Evolutionary conservation across 225 moss, liverwort and hornwort species (phyloP).

Genomic region (Asterella californica): DNA sequence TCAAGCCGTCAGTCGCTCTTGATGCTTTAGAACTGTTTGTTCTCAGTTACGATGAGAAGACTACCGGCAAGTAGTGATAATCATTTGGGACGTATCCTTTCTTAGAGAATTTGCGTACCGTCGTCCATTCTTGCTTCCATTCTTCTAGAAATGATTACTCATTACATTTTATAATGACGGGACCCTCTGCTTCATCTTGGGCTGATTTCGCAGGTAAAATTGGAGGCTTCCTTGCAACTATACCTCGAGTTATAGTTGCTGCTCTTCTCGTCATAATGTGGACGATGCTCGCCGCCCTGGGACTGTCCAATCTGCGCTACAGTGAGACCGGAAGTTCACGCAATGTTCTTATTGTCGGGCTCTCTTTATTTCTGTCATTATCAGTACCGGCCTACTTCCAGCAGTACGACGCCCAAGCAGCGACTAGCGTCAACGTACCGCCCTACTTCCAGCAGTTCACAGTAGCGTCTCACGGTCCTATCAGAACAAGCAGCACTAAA

Average conservation of each 20-base stretch:
- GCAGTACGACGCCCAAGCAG: slow-evolving; percentile 46
- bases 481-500: slow-evolving; percentile 51
- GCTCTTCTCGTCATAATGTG: slow-evolving; percentile 83
- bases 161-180: too few species aligned
- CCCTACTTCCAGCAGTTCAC: slow-evolving; percentile 49
- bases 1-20: neutral
- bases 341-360: slow-evolving; percentile 78
- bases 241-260: slow-evolving; percentile 79
- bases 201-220: slow-evolving; percentile 55
- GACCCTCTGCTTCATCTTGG: too few species aligned
- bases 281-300: slow-evolving; percentile 78
- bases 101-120: too few species aligned
- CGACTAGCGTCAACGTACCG: slow-evolving; percentile 31
- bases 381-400: slow-evolving; percentile 86
- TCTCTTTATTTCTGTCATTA: slow-evolving; percentile 70
- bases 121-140: too few species aligned
- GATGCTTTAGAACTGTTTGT: neutral
- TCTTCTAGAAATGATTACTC: too few species aligned
- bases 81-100: too few species aligned
- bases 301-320: slow-evolving; percentile 82
- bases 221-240: slow-evolving; percentile 71
- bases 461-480: slow-evolving; percentile 58
- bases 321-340: slow-evolving; percentile 84
- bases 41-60: neutral
- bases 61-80: too few species aligned